Percentiles rank a stretch among this genome's conserved stretches.
phyloP scores from a whole-genome alignment of 2,329 filamentous ascomycete genomes.

The Xylariaceae sp. region DNA sequence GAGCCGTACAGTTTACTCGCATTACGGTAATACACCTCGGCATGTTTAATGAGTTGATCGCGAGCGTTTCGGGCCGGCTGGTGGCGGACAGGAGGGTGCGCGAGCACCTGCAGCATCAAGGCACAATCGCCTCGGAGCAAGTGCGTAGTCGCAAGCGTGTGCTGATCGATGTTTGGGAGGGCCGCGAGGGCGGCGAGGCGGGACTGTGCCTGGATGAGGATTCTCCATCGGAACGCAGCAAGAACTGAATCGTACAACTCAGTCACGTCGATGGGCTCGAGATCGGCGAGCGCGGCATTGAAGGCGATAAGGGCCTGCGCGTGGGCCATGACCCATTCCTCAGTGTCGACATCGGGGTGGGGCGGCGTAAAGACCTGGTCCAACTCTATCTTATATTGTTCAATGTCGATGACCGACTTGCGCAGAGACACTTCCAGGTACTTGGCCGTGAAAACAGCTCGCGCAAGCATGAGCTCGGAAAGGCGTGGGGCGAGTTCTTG shows the following conservation, averaged over 20 bases:
- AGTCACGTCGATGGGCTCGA: background rate
- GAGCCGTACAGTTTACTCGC: slow-evolving; percentile 26
- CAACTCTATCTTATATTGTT: slow-evolving; percentile 27
- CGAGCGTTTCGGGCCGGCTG: slow-evolving; percentile 22
- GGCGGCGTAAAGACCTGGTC: slow-evolving; percentile 26
- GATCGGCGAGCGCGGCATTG: slow-evolving; percentile 26
- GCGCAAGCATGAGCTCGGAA: slow-evolving; percentile 26
- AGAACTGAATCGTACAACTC: slow-evolving; percentile 2
- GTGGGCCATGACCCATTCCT: slow-evolving; percentile 23
- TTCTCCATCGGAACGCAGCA: slow-evolving; percentile 27
- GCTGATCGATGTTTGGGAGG: slow-evolving; percentile 7
- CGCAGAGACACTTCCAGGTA: slow-evolving; percentile 28
- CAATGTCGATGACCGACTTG: slow-evolving; percentile 22
- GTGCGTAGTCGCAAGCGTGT: slow-evolving; percentile 27
- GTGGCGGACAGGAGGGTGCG: slow-evolving; percentile 24
- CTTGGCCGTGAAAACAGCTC: slow-evolving; percentile 24
- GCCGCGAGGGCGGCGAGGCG: slow-evolving; percentile 18
- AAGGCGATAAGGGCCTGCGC: slow-evolving; percentile 28
- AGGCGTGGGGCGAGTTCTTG: slow-evolving; percentile 2
- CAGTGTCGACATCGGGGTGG: slow-evolving; percentile 20
- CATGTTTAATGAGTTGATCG: slow-evolving; percentile 27
- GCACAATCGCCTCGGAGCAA: slow-evolving; percentile 29
- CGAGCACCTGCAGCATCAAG: slow-evolving; percentile 26
- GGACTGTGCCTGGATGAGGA: slow-evolving; percentile 23
- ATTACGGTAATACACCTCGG: slow-evolving; percentile 32